A percentile compares a stretch with the other conserved stretches of the same genome.
Conservation (phyloP, 345 rosid genomes). For the Luvunga scandens region DNA sequence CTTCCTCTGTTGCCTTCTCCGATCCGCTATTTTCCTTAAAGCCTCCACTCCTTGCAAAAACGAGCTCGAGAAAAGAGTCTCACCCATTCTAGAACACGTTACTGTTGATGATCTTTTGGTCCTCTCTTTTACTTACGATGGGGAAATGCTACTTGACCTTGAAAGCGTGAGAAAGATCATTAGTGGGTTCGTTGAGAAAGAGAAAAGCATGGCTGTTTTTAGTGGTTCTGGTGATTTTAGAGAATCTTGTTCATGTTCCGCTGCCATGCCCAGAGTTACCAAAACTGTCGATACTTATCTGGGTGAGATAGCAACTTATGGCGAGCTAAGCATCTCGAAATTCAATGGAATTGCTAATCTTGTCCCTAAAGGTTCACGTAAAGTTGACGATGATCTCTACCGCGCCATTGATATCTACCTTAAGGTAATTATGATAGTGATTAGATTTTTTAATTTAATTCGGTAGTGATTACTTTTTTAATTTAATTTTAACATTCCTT, state of each 20-base stretch:
- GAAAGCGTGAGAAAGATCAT: conserved; percentile 82
- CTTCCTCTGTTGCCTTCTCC: conserved; percentile 90
- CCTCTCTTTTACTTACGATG: conserved; percentile 79
- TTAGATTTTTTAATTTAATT: no score
- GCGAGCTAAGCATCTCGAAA: conserved; percentile 66
- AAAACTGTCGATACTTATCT: conserved; percentile 74
- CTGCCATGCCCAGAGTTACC: conserved; percentile 59
- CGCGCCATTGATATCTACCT: conserved; percentile 84
- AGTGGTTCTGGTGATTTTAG: conserved; percentile 51
- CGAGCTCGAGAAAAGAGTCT: conserved; percentile 80
- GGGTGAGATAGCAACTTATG: conserved; percentile 63
- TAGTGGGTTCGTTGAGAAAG: conserved; percentile 71
- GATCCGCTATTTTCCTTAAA: conserved; percentile 66
- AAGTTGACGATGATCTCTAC: conserved; percentile 78
- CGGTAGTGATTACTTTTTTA: no score
- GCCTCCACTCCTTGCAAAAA: conserved; percentile 54
- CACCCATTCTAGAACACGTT: conserved; percentile 71
- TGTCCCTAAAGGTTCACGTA: conserved; percentile 71
- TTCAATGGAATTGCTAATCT: conserved; percentile 82
- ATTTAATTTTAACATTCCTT: not conserved
- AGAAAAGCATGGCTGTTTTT: conserved; percentile 77
- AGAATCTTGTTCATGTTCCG: conserved; percentile 36
- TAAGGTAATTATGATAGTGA: conserved; percentile 41
- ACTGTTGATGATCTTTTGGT: conserved; percentile 75
- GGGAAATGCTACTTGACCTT: conserved; percentile 70